Evolutionary conservation across 352 stramenopile genomes (phyloP), one percentile per base, ranked within the genome.

Genomic region (Globisporangium alternatum): DNA sequence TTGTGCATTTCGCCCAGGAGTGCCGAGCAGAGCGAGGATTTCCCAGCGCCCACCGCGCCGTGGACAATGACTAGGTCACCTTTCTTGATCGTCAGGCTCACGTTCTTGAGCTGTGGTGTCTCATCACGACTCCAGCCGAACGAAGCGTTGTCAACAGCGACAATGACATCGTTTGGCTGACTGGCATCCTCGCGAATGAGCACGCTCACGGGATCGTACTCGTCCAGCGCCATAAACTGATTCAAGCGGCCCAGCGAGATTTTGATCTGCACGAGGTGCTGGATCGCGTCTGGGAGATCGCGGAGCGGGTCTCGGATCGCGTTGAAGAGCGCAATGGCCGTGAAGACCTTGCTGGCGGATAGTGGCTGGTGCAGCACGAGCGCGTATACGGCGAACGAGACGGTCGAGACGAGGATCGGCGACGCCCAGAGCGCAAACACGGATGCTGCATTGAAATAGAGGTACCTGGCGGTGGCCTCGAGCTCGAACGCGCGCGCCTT

Each of bases 371-470:
- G 51, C 57, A 87, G 57, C 0, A 74, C 61, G 15, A 85, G 51
- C 10, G 69, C 63, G 31, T 87, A 81, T 3, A 74, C 60, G 9
- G 60, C 75, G 52, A 87, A 89, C 15, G 80, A 86, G 0, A 70
- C 61, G 21, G 72, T 65, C 0, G 74, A 83, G 3, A 89, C 76
- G 12, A 69, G 12, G 10, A 85, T 31, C 1, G 77, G 80, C 8
- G 75, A 77, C 8, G 28, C 65, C 74, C 76, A 88, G 10, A 88
- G 58, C 21, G 73, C 70, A 15, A 81, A 89, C 62, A 90, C 92
- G 52, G 75, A 75, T 41, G 83, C 52, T 0, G 77, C 75, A 21
- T 68, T 71, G 10, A 86, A 71, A 52, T 90, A 91, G 1, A 77
- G 76, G 45, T 91, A 80, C 33, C 74, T 83, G 12, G 35, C 30